Base-by-base conservation (phyloP, 2,329 filamentous ascomycete genomes). In the Fusarium penzigii region DNA sequence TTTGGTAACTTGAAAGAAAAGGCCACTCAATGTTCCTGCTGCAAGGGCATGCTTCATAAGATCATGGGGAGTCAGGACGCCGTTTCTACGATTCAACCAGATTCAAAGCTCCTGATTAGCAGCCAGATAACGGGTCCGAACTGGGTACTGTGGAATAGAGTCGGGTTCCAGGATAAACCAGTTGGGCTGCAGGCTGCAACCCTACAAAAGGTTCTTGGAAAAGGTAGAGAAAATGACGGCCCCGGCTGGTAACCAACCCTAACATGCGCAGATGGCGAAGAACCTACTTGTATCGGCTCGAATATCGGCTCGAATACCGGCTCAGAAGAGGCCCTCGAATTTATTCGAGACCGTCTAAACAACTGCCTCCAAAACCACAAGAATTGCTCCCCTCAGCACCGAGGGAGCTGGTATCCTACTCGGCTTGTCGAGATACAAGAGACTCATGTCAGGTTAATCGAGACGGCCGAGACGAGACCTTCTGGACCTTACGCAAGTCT, bases 361-460 rank as follows among this genome's bases (percentile, higher is more conserved):
- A 9, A 7, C 13, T 53, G 51, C 13, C 43, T 36, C 13, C 32
- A 34, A 5, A 9, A 52, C 1, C 51, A 52, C 29, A 8, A 29
- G 14, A 29, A 17, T 8, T 52, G 51, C 42, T 14, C 39, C n/a
- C 9, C 29, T 1, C 25, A 3, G 6, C 40, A 17, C 14, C 17
- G 11, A 17, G 6, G 6, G 9, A 1, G 38, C 8, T 53, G 51
- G 51, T 10, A 39, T 16, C 51, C 51, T 5, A 53, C 46, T 8
- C 42, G 51, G 1, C 51, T 53, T n/a, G 25, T 50, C 13, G 10
- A 46, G 6, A 42, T 53, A 11, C 14, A 36, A 6, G 29, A 29
- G 16, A 8, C 39, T 16, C 34, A 9, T 0, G 6, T 50, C 6
- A 42, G 32, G 10, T 39, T 53, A 5, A 25, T 53, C 10, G 46